Base-by-base conservation (phyloP, 2,329 filamentous ascomycete species). In the Beauveria pseudobassiana region DNA sequence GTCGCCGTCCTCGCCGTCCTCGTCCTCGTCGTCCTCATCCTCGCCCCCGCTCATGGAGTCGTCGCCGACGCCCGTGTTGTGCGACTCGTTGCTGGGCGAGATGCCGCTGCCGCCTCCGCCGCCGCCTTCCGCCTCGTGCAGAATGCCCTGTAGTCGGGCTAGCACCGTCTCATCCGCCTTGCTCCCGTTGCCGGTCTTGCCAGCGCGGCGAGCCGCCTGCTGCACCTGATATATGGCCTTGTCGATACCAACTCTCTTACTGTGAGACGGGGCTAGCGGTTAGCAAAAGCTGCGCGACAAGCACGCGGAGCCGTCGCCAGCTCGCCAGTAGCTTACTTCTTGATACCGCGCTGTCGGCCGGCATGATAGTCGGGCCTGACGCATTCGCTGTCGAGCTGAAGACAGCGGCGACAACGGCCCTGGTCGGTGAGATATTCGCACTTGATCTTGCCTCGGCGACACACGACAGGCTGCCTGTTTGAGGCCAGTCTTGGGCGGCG, bases 211-310 rank as follows among this genome's bases (percentile, higher is more conserved):
- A 60, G 87, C 76, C 14, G 87, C 88, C 71, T 90, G 85, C 68
- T 90, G 87, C 63, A 91, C 87, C 69, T 90, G 87, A 68, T 84
- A 85, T 22, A 91, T 81, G 3, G 88, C 88, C 73, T 90, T 91
- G 64, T 90, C 88, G 34, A 91, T 75, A 1, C 88, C 88, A 18
- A 86, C 87, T 46, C 88, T 84, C 73, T 91, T 91, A 72, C 88
- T 90, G 64, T 90, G 65, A 38, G 52, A 62, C 10, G 30, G 1
- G 14, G 50, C 3, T 14, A 62, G 26, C 62, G 10, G n/a, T 65
- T 61, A 66, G 63, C 45, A 38, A n/a, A 9, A 3, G 14, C 26
- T 20, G 34, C 16, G n/a, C 48, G 40, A 28, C 5, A 45, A 1
- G 34, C 20, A 22, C 28, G 38, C n/a, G 38, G 30, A 5, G 14